Conservation (phyloP, 305 asterid species). For the Plantago rigida region DNA sequence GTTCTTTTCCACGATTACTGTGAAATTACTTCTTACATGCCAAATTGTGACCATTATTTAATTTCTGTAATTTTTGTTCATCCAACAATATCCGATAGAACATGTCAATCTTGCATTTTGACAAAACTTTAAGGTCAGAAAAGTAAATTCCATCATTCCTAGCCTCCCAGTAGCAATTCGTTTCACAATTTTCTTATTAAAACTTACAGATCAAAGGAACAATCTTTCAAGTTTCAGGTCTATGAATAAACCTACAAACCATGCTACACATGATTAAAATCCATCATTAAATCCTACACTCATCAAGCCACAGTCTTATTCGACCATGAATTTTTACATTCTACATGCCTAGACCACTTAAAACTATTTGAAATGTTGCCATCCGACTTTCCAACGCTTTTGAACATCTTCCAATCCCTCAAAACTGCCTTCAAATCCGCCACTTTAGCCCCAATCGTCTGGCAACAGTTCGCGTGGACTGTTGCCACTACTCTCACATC, state of each 20-base stretch:
- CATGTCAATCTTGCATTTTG: conserved; percentile 6
- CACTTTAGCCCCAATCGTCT: conserved; percentile 48
- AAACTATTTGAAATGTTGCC: conserved; percentile 17
- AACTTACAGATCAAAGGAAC: too few relatives aligned
- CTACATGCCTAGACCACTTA: conserved; percentile 26
- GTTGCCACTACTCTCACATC: conserved; percentile 35
- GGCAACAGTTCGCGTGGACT: conserved; percentile 73
- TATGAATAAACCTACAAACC: too few relatives aligned
- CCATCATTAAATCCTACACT: background rate
- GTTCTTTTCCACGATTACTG: too few relatives aligned
- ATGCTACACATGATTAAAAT: too few relatives aligned
- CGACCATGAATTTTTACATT: conserved; percentile 31
- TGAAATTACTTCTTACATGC: too few relatives aligned
- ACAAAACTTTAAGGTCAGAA: background rate
- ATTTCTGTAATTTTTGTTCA: too few relatives aligned
- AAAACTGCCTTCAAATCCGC: conserved; percentile 42
- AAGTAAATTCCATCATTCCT: conserved; percentile 14
- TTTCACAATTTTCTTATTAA: background rate
- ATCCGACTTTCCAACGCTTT: background rate
- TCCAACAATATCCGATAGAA: background rate
- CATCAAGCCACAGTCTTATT: background rate
- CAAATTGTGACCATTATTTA: too few relatives aligned
- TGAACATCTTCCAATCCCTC: conserved; percentile 52
- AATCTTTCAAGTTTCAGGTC: too few relatives aligned
- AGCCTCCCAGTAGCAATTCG: background rate